Evolutionary conservation across 768 basidiomycete genomes (phyloP), one percentile per base, ranked within the genome.

Genomic region (Agaricus subrufescens): DNA sequence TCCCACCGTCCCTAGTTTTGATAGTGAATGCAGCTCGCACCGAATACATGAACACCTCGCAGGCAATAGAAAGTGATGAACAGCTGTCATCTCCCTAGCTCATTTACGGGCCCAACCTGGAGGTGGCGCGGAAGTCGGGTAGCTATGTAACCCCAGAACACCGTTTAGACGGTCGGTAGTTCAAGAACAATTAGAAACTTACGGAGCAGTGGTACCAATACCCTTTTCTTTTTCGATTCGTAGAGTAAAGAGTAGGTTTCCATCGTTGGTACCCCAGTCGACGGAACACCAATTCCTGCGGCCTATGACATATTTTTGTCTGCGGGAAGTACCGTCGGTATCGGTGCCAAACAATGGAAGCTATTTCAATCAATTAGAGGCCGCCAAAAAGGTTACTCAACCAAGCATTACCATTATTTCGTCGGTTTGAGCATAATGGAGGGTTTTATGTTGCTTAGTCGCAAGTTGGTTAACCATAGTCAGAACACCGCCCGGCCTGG

Each of bases 191-290:
- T 6, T 27, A 4, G 10, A 14, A 45, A 44, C 85, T 60, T 67
- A 94, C 89, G 88, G 85, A 60, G 85, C 79, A 25, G 93, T 98
- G 57, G 84, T 79, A 6, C 96, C 96, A 34, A 73, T 54, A 0
- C 96, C 96, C 65, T 91, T 94, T 60, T 78, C 75, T 61, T 81
- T 89, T 70, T 99, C 96, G 9, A 98, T 85, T 1, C 89, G 82
- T 63, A 98, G 83, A 61, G 93, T 89, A 60, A 91, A 98, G 7
- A 81, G 70, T 61, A 98, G 63, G 4, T 89, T 86, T 0, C 86
- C 86, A 4, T 80, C 78, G 2, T 63, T 50, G 12, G 67, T 63
- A 44, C 89, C 81, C 74, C 81, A 86, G 31, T 77, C 71, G 7
- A 91, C 83, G 38, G 78, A 77, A 64, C 89, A 89, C 86, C 92